These are phyloP conservation scores for Adansonia digitata DNA, from an alignment of 345 rosid species.

Conservation along the genomic window DNA sequence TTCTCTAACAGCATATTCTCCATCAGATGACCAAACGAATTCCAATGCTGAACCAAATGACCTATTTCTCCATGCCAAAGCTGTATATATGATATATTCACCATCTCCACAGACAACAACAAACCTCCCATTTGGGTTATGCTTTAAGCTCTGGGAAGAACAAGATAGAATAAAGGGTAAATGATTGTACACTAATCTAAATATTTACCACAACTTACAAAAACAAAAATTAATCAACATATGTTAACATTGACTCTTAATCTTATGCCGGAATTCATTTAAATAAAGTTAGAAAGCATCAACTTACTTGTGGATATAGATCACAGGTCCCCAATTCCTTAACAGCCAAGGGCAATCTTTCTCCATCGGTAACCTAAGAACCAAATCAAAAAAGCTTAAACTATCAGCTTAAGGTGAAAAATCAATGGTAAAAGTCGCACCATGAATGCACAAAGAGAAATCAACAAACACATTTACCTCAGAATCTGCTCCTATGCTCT, in stretches of 20 bases:
- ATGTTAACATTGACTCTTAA: neutral
- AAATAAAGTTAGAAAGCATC: constrained; percentile 17
- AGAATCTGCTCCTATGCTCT: constrained; percentile 91
- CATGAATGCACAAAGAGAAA: constrained; percentile 10
- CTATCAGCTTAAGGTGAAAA: constrained; percentile 4
- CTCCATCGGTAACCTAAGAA: constrained; percentile 91
- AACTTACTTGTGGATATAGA: constrained; percentile 96
- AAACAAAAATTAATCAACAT: neutral
- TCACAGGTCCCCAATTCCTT: constrained; percentile 99
- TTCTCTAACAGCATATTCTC: constrained; percentile 98
- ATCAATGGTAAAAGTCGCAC: constrained; percentile 5
- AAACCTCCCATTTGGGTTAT: constrained; percentile 97
- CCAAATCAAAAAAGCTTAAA: constrained; percentile 9
- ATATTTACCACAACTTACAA: neutral
- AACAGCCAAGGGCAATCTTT: constrained; percentile 94
- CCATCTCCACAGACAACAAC: constrained; percentile 99
- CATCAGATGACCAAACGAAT: constrained; percentile 95
- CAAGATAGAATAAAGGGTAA: neutral
- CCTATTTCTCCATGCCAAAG: constrained; percentile 99
- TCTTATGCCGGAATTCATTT: neutral
- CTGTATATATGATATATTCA: constrained; percentile 94
- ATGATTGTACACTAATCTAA: neutral
- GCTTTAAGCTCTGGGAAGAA: constrained; percentile 75
- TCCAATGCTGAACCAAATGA: constrained; percentile 98
- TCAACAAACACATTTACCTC: constrained; percentile 47